A percentile compares a stretch with the other conserved stretches of the same genome.
Evolutionary conservation across 345 rosid species (phyloP).

Genomic region (Sonneratia caseolaris): DNA sequence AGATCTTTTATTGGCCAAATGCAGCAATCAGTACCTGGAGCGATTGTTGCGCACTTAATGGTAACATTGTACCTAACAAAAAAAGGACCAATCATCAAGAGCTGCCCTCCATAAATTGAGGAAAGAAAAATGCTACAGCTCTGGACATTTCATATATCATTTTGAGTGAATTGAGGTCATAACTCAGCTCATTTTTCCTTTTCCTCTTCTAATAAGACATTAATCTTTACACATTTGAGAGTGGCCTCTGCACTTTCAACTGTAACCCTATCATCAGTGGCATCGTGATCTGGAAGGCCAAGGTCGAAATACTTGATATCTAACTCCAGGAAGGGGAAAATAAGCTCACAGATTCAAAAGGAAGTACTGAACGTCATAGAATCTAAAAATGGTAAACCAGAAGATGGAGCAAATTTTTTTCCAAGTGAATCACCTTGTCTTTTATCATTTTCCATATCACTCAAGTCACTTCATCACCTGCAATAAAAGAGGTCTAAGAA

Average conservation of each 20-base stretch:
- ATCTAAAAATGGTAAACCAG: background rate
- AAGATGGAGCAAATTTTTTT: background rate
- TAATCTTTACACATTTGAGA: constrained; percentile 36
- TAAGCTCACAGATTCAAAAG: constrained; percentile 40
- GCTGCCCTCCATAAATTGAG: background rate
- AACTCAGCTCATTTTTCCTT: background rate
- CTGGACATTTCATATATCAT: background rate
- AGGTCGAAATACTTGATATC: constrained; percentile 67
- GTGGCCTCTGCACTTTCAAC: constrained; percentile 63
- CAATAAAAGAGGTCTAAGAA: constrained; percentile 8
- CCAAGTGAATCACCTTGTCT: constrained; percentile 55
- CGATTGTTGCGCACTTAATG: constrained; percentile 93
- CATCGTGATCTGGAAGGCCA: constrained; percentile 54
- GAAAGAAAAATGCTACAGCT: background rate
- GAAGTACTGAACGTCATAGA: background rate
- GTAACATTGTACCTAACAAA: constrained; percentile 85
- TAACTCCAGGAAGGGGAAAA: constrained; percentile 72
- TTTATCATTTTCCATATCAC: constrained; percentile 89
- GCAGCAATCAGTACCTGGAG: constrained; percentile 55
- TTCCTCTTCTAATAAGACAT: background rate
- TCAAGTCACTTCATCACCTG: constrained; percentile 99
- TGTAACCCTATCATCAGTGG: constrained; percentile 58
- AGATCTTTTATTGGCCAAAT: background rate
- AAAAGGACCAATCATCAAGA: background rate
- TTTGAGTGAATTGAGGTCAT: background rate